These are phyloP conservation scores for Trichoderma semiorbis DNA, from an alignment of 2,329 filamentous ascomycete species.

Conservation along the genomic window DNA sequence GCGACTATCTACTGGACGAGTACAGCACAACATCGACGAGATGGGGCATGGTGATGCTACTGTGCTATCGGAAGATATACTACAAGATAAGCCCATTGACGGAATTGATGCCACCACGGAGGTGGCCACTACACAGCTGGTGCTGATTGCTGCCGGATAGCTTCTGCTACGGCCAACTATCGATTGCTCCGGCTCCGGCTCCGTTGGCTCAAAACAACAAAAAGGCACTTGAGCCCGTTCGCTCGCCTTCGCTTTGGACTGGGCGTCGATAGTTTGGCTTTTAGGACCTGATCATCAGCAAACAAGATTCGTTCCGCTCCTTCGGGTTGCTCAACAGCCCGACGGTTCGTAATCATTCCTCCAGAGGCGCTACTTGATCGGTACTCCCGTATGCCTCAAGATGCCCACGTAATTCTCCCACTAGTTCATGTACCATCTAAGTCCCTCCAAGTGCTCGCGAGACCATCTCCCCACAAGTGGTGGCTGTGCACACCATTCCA, in stretches of 20 bases:
- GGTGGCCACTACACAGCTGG: neutral
- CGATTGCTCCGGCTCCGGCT: neutral
- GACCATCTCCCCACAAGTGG: neutral
- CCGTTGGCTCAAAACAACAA: neutral
- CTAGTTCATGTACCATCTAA: neutral
- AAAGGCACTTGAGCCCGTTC: neutral
- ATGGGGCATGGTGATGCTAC: neutral
- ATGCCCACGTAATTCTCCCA: neutral
- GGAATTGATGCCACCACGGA: neutral
- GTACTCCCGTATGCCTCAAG: neutral
- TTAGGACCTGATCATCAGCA: neutral
- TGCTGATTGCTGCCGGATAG: neutral
- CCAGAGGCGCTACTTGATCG: neutral
- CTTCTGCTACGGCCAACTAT: neutral
- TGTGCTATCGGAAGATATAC: neutral
- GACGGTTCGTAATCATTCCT: slow-evolving; percentile 15
- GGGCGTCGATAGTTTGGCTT: neutral
- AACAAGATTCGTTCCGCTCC: neutral
- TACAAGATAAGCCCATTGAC: neutral
- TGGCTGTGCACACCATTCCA: slow-evolving; percentile 9
- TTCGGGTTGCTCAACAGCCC: slow-evolving; percentile 7
- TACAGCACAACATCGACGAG: neutral
- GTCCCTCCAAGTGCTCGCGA: neutral
- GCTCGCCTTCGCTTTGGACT: neutral
- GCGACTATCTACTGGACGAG: neutral